phyloP scores from a whole-genome alignment of 352 stramenopile species.

The Thalassiosira delicatula region DNA sequence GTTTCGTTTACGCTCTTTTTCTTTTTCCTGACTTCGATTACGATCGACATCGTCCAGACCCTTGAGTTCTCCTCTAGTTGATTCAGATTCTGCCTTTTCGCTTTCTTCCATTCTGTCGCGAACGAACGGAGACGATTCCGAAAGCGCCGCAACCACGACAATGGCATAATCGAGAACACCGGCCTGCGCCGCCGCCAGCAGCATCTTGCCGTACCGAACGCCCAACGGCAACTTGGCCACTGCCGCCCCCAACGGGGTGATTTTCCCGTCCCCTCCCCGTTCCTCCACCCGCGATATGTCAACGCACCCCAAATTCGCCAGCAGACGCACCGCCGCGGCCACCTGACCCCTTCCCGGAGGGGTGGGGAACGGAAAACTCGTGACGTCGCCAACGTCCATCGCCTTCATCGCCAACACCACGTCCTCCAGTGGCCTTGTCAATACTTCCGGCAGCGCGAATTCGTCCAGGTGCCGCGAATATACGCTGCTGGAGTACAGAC shows the following conservation, averaged over 20 bases:
- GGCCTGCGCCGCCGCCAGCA: conserved; percentile 79
- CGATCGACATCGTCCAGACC: conserved; percentile 72
- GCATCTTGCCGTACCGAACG: conserved; percentile 84
- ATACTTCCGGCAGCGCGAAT: conserved; percentile 91
- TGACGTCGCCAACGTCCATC: conserved; percentile 95
- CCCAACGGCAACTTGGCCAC: conserved; percentile 82
- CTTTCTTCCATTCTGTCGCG: conserved; percentile 45
- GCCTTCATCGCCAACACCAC: conserved; percentile 96
- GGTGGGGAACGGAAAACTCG: conserved; percentile 95
- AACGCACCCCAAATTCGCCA: conserved; percentile 86
- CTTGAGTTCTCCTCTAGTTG: conserved; percentile 49
- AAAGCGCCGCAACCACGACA: conserved; percentile 77
- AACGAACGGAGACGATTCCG: conserved; percentile 81
- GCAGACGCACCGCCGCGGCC: conserved; percentile 86
- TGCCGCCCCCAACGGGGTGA: conserved; percentile 75
- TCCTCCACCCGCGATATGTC: conserved; percentile 73
- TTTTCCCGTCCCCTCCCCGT: conserved; percentile 74
- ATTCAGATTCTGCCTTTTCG: conserved; percentile 36
- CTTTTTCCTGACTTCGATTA: conserved; percentile 55
- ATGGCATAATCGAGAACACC: conserved; percentile 85
- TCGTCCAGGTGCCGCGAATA: conserved; percentile 91
- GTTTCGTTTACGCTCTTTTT: conserved; percentile 56
- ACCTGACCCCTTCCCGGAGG: conserved; percentile 89
- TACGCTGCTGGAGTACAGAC: conserved; percentile 95
- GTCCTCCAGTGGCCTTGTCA: conserved; percentile 91